Percentiles rank a stretch among this genome's conserved stretches.
phyloP scores from a whole-genome alignment of 192 early-diverging fungal genomes.

The Backusella westeae region DNA sequence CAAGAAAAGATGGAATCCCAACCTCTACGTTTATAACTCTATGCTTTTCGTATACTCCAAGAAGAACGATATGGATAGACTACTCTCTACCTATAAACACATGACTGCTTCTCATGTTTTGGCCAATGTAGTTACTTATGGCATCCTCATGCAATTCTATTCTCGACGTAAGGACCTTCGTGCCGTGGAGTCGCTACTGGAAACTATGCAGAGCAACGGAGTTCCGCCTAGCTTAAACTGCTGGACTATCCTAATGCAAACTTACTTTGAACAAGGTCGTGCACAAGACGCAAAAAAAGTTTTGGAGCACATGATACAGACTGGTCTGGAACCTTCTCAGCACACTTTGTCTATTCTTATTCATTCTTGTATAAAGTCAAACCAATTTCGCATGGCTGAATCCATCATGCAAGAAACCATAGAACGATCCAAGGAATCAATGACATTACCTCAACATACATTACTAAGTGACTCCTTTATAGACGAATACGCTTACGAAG shows the following conservation, averaged over 20 bases:
- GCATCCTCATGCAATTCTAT: conserved; percentile 43
- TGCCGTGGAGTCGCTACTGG: conserved; percentile 36
- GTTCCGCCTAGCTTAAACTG: conserved; percentile 37
- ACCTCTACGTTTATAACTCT: conserved; percentile 77
- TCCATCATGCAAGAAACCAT: conserved; percentile 5
- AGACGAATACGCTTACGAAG: neutral
- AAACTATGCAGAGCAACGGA: conserved; percentile 42
- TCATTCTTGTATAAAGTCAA: conserved; percentile 37
- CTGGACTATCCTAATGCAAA: conserved; percentile 52
- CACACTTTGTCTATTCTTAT: conserved; percentile 42
- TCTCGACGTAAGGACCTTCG: conserved; percentile 35
- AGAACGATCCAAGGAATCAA: neutral
- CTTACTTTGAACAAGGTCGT: conserved; percentile 34
- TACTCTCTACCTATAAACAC: conserved; percentile 41
- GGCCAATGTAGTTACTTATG: conserved; percentile 44
- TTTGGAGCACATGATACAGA: conserved; percentile 42
- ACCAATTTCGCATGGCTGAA: conserved; percentile 32
- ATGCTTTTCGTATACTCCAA: conserved; percentile 75
- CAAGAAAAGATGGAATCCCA: conserved; percentile 56
- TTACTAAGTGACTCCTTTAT: neutral
- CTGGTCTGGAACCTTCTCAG: conserved; percentile 40
- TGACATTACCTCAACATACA: neutral
- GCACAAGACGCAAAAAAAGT: conserved; percentile 37
- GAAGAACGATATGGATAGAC: conserved; percentile 40
- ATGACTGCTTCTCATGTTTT: conserved; percentile 41